These are phyloP conservation scores for Cryphonectria parasitica DNA, from an alignment of 2,329 filamentous ascomycete genomes.

Conservation along the genomic window DNA sequence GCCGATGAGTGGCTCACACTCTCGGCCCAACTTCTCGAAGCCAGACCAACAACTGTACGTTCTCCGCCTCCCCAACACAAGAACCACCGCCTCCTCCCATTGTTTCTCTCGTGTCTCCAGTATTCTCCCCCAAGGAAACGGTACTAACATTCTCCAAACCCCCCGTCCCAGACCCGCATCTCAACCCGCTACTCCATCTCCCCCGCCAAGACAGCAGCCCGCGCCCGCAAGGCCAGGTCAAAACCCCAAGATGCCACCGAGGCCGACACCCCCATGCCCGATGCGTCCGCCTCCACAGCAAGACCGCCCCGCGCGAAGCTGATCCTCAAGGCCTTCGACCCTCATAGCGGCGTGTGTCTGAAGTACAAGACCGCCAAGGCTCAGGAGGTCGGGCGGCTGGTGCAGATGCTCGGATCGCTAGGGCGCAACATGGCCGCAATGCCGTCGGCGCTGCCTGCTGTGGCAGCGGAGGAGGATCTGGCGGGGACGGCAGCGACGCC, in stretches of 20 bases:
- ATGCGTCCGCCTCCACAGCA: constrained; percentile 30
- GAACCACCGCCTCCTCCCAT: not conserved
- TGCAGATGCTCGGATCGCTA: constrained; percentile 75
- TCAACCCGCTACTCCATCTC: constrained; percentile 88
- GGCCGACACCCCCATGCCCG: constrained; percentile 37
- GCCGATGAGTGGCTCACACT: constrained; percentile 92
- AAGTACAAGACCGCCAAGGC: constrained; percentile 93
- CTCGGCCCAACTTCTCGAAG: constrained; percentile 82
- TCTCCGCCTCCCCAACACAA: no score
- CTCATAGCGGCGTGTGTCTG: constrained; percentile 76
- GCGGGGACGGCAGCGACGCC: constrained; percentile 23
- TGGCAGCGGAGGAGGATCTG: constrained; percentile 20
- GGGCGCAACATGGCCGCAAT: constrained; percentile 70
- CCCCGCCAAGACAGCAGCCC: constrained; percentile 40
- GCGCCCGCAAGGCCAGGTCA: constrained; percentile 32
- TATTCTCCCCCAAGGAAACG: constrained; percentile 11
- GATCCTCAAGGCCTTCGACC: constrained; percentile 88
- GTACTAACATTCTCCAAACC: not conserved
- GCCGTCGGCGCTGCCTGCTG: constrained; percentile 33
- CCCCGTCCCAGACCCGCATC: constrained; percentile 71
- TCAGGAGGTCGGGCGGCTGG: constrained; percentile 82
- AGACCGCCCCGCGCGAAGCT: constrained; percentile 69
- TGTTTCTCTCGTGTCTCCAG: constrained; percentile 28
- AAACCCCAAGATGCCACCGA: constrained; percentile 29
- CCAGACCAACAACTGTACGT: constrained; percentile 79